A percentile compares a stretch with the other conserved stretches of the same genome.
Conservation (phyloP, 225 moss, liverwort and hornwort genomes). For the Pseudisothecium myosuroides region DNA sequence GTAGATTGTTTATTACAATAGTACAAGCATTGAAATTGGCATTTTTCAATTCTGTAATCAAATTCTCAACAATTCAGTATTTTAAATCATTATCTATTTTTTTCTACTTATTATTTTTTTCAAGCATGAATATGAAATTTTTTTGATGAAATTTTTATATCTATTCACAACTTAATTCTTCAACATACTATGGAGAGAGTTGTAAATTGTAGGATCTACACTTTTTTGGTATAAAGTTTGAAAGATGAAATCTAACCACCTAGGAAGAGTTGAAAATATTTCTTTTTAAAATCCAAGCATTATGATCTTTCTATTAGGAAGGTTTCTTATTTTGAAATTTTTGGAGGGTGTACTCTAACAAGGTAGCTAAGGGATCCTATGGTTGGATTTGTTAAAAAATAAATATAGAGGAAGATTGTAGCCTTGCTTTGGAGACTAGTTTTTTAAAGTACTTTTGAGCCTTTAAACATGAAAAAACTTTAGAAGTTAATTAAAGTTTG, state of each 20-base stretch:
- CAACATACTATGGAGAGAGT: too few relatives aligned
- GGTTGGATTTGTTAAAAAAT: neutral
- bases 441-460: neutral
- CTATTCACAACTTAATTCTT: too few relatives aligned
- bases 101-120: too few relatives aligned
- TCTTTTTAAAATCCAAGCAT: neutral
- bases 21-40: neutral
- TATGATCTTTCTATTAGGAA: neutral
- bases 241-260: neutral
- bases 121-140: too few relatives aligned
- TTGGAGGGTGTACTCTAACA: neutral
- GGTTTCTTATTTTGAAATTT: neutral
- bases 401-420: neutral
- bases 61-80: neutral
- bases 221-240: neutral
- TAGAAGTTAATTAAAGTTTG: neutral
- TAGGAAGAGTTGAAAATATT: neutral
- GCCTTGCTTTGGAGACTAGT: neutral
- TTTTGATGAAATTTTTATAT: too few relatives aligned
- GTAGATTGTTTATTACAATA: neutral
- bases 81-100: neutral
- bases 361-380: neutral
- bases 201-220: too few relatives aligned
- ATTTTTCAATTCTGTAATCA: neutral
- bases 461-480: neutral